phyloP scores from a whole-genome alignment of 768 basidiomycete genomes.

The Pleurotus cornucopiae region DNA sequence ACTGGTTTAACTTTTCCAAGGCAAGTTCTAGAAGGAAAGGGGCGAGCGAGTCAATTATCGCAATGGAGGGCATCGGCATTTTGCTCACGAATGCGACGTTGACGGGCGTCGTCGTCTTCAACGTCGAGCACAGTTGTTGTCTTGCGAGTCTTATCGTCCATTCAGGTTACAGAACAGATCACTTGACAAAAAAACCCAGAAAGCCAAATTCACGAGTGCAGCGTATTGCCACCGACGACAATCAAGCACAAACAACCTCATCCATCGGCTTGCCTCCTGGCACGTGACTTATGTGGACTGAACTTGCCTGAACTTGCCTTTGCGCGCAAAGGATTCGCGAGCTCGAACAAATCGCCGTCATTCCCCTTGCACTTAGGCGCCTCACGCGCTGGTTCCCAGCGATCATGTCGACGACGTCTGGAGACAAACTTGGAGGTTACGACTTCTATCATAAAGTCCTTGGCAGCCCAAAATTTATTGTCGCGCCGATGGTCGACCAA shows the following conservation, averaged over 20 bases:
- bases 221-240: neutral
- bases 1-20: conserved; percentile 4
- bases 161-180: neutral
- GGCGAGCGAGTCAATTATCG: neutral
- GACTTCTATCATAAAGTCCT: conserved; percentile 79
- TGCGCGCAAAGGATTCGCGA: neutral
- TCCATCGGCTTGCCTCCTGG: neutral
- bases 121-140: conserved; percentile 32
- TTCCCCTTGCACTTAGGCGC: too few relatives aligned
- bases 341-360: too few relatives aligned
- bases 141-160: conserved; percentile 12
- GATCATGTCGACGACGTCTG: neutral
- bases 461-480: conserved; percentile 82
- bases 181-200: neutral
- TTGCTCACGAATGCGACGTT: conserved; percentile 35
- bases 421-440: conserved; percentile 62
- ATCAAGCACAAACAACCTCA: neutral
- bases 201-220: neutral
- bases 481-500: conserved; percentile 99
- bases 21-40: neutral
- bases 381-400: too few relatives aligned
- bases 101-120: conserved; percentile 43
- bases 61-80: neutral
- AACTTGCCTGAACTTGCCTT: neutral
- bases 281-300: neutral